Conservation (phyloP, 768 basidiomycete genomes). For the Mycena amicta region DNA sequence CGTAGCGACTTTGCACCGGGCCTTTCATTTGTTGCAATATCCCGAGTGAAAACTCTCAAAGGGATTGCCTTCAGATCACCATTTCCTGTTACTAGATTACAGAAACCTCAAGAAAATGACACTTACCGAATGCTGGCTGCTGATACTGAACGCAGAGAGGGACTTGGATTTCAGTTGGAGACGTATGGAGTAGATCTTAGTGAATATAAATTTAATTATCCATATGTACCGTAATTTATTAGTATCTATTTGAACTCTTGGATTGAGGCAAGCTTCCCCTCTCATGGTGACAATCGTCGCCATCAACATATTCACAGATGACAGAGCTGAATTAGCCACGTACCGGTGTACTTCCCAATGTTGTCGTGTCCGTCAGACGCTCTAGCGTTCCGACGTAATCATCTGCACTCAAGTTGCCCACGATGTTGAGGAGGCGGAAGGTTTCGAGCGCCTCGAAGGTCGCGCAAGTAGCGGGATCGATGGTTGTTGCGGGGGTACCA, state of each 20-base stretch:
- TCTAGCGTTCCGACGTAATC: too few species aligned
- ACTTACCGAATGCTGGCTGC: background rate
- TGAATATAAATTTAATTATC: background rate
- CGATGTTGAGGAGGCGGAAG: too few species aligned
- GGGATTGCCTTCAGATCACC: conserved; percentile 6
- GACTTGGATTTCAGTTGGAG: conserved; percentile 1
- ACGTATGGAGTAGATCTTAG: background rate
- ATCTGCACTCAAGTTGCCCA: too few species aligned
- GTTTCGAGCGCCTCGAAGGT: too few species aligned
- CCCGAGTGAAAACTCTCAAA: conserved; percentile 8
- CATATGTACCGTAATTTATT: background rate
- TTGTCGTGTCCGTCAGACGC: too few species aligned
- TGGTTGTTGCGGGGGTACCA: too few species aligned
- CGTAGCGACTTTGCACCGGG: too few species aligned
- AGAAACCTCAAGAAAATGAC: conserved; percentile 6
- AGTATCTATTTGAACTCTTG: background rate
- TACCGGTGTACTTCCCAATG: too few species aligned
- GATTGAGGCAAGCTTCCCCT: background rate
- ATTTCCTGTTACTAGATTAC: conserved; percentile 3
- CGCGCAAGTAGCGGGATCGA: too few species aligned
- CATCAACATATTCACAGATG: background rate
- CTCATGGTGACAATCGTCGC: background rate
- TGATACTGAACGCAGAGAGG: background rate
- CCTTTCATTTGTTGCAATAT: too few species aligned
- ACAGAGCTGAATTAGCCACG: too few species aligned